Percentiles rank a stretch among this genome's conserved stretches.
Evolutionary conservation across 805 yeast genomes (phyloP).

Genomic region (Spathaspora arborariae): DNA sequence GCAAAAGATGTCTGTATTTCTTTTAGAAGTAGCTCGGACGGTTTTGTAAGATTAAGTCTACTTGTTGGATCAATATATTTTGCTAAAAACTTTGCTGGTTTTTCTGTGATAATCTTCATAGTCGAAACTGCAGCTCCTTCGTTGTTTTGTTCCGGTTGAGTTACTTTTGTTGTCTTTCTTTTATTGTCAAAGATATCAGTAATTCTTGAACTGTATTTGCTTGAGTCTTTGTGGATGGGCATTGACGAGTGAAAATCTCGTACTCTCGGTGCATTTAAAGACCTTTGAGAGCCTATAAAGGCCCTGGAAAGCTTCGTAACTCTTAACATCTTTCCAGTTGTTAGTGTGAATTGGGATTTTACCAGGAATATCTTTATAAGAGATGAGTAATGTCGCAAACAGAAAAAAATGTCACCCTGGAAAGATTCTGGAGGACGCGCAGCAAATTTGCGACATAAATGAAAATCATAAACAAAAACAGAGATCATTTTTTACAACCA

Average conservation of each 20-base stretch:
- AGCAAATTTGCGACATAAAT: not conserved
- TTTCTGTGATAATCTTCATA: not conserved
- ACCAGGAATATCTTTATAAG: too few species aligned
- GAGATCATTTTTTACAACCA: not conserved
- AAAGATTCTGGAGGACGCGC: not conserved
- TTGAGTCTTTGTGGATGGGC: not conserved
- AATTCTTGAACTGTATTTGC: not conserved
- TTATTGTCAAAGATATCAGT: not conserved
- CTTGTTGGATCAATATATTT: constrained; percentile 1
- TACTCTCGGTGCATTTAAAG: not conserved
- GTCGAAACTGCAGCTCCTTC: not conserved
- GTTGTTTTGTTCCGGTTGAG: not conserved
- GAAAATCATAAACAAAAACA: not conserved
- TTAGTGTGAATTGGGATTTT: too few species aligned
- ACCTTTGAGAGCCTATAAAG: not conserved
- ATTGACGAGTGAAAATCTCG: not conserved
- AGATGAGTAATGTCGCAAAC: not conserved
- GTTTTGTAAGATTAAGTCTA: not conserved
- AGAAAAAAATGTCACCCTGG: not conserved
- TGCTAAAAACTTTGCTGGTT: not conserved
- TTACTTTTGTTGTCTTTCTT: not conserved
- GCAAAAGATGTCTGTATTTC: not conserved
- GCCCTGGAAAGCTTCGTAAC: not conserved
- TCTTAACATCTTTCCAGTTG: constrained; percentile 1
- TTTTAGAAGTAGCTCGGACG: not conserved